A percentile compares a stretch with the other conserved stretches of the same genome.
Evolutionary conservation across 1,284 basidiomycete species (phyloP).

Genomic region (Tetrapyrgos nigripes): DNA sequence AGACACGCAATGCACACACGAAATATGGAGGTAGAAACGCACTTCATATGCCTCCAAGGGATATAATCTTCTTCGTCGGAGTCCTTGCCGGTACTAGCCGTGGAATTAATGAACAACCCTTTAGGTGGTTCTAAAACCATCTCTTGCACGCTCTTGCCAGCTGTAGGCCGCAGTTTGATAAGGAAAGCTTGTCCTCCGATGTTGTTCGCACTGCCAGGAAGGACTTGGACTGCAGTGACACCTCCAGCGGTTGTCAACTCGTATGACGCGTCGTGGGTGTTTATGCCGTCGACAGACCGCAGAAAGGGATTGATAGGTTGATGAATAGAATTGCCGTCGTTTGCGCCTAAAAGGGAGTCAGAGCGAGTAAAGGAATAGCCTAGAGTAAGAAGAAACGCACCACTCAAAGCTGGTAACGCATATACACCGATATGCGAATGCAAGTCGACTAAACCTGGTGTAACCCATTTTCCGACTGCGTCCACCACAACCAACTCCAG

Average conservation of each 20-base stretch:
- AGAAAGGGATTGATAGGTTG: conserved; percentile 66
- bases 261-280: conserved; percentile 67
- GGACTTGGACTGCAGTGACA: conserved; percentile 70
- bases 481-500: conserved; percentile 42
- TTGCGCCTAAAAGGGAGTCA: conserved; percentile 44
- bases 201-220: conserved; percentile 51
- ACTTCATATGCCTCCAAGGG: conserved; percentile 69
- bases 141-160: conserved; percentile 57
- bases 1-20: too few species aligned
- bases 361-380: conserved; percentile 37
- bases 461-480: conserved; percentile 57
- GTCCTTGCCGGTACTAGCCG: too few species aligned
- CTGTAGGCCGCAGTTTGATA: conserved; percentile 66
- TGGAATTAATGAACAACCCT: conserved; percentile 44
- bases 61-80: conserved; percentile 31
- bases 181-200: conserved; percentile 69
- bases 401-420: conserved; percentile 46
- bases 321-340: conserved; percentile 59
- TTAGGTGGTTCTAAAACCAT: conserved; percentile 65
- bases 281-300: conserved; percentile 63
- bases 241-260: conserved; percentile 64
- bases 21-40: conserved; percentile 19
- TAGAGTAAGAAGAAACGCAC: conserved; percentile 25
- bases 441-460: conserved; percentile 70
- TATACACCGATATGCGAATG: conserved; percentile 78